Percentiles rank a stretch among this genome's conserved stretches.
These are phyloP conservation scores for Termitomyces bulborhizus DNA, from an alignment of 768 basidiomycete genomes.

Conservation along the genomic window DNA sequence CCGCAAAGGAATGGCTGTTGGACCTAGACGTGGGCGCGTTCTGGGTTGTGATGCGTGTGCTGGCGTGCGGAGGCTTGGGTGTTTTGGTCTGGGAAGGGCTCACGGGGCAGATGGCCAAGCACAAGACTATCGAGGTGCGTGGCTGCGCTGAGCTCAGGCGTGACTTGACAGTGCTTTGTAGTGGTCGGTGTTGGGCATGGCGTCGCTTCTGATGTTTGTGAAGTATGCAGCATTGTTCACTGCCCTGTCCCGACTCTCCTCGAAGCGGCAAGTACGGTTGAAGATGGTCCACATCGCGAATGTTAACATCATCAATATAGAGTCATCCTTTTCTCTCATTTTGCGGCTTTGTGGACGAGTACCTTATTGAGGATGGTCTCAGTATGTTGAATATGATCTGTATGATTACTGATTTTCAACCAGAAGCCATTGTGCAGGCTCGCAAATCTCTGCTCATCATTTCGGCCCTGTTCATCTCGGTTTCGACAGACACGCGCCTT, in stretches of 20 bases:
- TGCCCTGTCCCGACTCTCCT: conserved; percentile 61
- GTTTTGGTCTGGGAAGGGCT: conserved; percentile 54
- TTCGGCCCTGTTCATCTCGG: conserved; percentile 45
- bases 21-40: conserved; percentile 64
- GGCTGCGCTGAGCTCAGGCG: conserved; percentile 5
- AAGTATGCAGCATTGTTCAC: conserved; percentile 64
- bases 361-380: conserved; percentile 42
- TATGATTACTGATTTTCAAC: background rate
- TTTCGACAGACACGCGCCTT: conserved; percentile 49
- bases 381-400: conserved; percentile 25
- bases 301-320: conserved; percentile 29
- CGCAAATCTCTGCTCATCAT: conserved; percentile 42
- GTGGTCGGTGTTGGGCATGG: conserved; percentile 69
- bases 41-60: conserved; percentile 69
- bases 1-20: conserved; percentile 62
- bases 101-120: conserved; percentile 48
- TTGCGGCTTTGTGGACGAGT: conserved; percentile 62
- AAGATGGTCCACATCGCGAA: background rate
- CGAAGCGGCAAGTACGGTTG: conserved; percentile 47
- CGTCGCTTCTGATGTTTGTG: conserved; percentile 61
- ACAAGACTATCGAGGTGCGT: conserved; percentile 55
- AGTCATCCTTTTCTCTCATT: conserved; percentile 63
- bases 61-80: conserved; percentile 67
- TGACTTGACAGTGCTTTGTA: conserved; percentile 19
- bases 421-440: conserved; percentile 28